Conservation (phyloP, 495 filamentous ascomycete genomes). For the Xanthoparmelia taractica region DNA sequence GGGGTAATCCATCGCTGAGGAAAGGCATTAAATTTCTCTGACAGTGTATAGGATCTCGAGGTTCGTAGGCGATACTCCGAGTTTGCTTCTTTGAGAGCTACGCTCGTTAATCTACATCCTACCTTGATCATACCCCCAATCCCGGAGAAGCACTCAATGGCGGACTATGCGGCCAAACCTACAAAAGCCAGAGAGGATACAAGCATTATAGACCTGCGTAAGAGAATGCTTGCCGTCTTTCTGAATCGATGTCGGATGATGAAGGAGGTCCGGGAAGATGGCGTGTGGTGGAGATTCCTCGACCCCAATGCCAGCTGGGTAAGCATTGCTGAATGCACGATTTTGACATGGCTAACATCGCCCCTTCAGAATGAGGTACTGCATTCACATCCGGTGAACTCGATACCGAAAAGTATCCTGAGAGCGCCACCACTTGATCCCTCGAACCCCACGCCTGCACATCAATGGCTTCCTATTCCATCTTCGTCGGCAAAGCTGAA, state of each 20-base stretch:
- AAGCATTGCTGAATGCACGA: conserved; percentile 26
- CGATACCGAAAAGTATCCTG: conserved; percentile 85
- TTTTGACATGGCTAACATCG: conserved; percentile 18
- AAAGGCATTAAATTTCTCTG: conserved; percentile 13
- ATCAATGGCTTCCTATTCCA: conserved; percentile 80
- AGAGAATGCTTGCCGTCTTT: conserved; percentile 93
- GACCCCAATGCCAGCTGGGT: conserved; percentile 99
- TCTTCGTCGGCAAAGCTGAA: conserved; percentile 78
- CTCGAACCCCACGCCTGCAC: conserved; percentile 81
- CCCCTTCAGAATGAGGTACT: conserved; percentile 72
- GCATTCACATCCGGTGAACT: conserved; percentile 78
- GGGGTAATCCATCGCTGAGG: conserved; percentile 53
- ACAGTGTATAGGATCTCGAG: conserved; percentile 67
- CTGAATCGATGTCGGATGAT: conserved; percentile 86
- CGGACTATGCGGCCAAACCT: conserved; percentile 94
- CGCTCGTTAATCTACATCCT: conserved; percentile 82
- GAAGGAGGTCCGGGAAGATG: conserved; percentile 88
- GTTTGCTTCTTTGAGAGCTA: conserved; percentile 85
- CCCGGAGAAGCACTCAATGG: conserved; percentile 96
- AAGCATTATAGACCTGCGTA: conserved; percentile 89
- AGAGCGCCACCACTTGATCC: conserved; percentile 90
- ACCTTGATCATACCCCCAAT: conserved; percentile 94
- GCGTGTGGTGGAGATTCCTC: conserved; percentile 94
- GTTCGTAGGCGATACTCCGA: conserved; percentile 94
- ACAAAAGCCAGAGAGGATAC: conserved; percentile 97